phyloP scores from a whole-genome alignment of 2,329 filamentous ascomycete genomes.

The Colletotrichum shisoi region DNA sequence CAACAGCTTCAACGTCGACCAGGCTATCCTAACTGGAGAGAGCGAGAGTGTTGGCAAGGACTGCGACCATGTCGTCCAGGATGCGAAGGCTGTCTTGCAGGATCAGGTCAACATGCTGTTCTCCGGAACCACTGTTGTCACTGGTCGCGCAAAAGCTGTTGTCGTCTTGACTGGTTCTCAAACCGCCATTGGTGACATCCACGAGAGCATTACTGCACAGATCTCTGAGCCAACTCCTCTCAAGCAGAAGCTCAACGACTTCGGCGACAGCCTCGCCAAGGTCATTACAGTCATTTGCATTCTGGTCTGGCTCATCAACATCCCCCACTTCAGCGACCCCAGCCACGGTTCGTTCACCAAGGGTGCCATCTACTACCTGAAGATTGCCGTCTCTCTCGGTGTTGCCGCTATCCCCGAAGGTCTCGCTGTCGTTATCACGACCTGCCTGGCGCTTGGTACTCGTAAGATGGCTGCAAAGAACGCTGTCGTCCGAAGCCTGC shows the following conservation, averaged over 20 bases:
- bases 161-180: conserved; percentile 88
- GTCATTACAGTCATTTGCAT: conserved; percentile 98
- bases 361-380: conserved; percentile 98
- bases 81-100: conserved; percentile 89
- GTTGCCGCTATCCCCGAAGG: conserved; percentile 98
- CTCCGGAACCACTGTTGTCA: conserved; percentile 96
- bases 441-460: conserved; percentile 92
- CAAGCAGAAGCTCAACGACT: conserved; percentile 99
- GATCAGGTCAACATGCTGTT: conserved; percentile 98
- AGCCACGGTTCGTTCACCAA: conserved; percentile 93
- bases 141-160: conserved; percentile 87
- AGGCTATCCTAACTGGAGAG: conserved; percentile 96
- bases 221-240: conserved; percentile 96
- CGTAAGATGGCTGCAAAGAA: conserved; percentile 99
- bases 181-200: conserved; percentile 97
- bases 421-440: conserved; percentile 98
- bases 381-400: conserved; percentile 97
- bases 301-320: conserved; percentile 97
- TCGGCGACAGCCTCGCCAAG: conserved; percentile 94
- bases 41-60: conserved; percentile 97
- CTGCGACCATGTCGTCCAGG: conserved; percentile 69
- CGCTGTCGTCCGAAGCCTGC: conserved; percentile 92
- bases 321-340: conserved; percentile 94
- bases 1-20: conserved; percentile 96
- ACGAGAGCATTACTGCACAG: conserved; percentile 97